Conservation (phyloP, 1,284 basidiomycete species). For the Uromyces viciae-fabae region DNA sequence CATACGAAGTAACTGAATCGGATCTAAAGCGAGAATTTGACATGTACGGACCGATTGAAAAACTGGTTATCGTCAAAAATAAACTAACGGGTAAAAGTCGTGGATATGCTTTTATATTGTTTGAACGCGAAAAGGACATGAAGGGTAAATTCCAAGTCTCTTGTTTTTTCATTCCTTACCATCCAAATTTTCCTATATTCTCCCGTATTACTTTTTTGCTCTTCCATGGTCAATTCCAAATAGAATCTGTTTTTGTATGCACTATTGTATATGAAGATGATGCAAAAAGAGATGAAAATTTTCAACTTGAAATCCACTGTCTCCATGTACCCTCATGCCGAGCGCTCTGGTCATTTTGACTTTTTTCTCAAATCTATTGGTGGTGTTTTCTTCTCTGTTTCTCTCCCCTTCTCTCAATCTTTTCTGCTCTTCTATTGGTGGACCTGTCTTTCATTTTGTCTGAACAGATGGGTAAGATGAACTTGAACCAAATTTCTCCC, state of each 20-base stretch:
- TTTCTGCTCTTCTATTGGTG: slow-evolving; percentile 6
- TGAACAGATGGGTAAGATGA: slow-evolving; percentile 46
- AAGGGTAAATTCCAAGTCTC: slow-evolving; percentile 65
- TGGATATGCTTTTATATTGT: slow-evolving; percentile 96
- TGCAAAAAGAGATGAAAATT: slow-evolving; percentile 19
- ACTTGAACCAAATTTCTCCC: slow-evolving; percentile 26
- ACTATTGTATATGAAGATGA: slow-evolving; percentile 5
- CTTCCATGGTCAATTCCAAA: not conserved
- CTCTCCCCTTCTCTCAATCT: not conserved
- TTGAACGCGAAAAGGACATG: slow-evolving; percentile 97
- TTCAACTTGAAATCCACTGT: not conserved
- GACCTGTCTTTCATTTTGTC: slow-evolving; percentile 11
- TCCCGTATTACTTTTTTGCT: not conserved
- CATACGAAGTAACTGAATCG: slow-evolving; percentile 80
- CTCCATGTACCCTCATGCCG: not conserved
- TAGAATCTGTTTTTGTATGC: slow-evolving; percentile 24
- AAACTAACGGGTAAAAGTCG: slow-evolving; percentile 72
- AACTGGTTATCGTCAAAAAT: slow-evolving; percentile 71
- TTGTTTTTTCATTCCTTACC: slow-evolving; percentile 29
- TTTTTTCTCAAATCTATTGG: not conserved
- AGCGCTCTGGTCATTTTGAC: slow-evolving; percentile 6
- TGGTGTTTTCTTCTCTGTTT: not conserved
- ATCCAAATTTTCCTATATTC: not conserved
- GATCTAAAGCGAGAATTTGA: slow-evolving; percentile 94
- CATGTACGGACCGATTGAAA: slow-evolving; percentile 86